phyloP scores from a whole-genome alignment of 1,139 yeast species.

The Candida pseudoviswanathii region DNA sequence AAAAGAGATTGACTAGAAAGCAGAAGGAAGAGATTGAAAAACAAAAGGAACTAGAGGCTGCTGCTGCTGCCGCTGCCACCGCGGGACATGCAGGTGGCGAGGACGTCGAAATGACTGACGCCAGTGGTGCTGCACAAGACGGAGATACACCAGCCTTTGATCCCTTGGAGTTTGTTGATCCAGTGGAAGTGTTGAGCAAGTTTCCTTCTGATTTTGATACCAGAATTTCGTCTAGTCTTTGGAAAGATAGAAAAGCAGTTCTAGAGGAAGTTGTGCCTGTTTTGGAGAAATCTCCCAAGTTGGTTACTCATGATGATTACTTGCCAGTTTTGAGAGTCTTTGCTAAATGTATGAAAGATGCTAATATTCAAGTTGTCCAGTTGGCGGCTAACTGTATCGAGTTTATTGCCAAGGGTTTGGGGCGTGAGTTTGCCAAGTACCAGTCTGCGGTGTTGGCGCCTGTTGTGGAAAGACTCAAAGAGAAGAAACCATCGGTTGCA shows the following conservation, averaged over 20 bases:
- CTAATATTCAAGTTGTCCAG: conserved; percentile 85
- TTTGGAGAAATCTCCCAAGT: conserved; percentile 52
- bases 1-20: conserved; percentile 55
- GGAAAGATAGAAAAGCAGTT: conserved; percentile 93
- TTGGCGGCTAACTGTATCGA: conserved; percentile 73
- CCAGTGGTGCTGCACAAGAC: conserved; percentile 23
- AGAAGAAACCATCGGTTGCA: conserved; percentile 77
- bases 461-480: conserved; percentile 81
- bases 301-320: conserved; percentile 54
- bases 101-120: conserved; percentile 44
- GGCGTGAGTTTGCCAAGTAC: conserved; percentile 54
- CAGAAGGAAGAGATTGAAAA: conserved; percentile 38
- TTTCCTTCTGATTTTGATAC: conserved; percentile 64
- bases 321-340: conserved; percentile 58
- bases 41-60: conserved; percentile 21
- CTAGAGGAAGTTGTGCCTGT: conserved; percentile 65
- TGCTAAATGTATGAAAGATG: conserved; percentile 83
- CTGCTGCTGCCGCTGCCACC: conserved; percentile 18
- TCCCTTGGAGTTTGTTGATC: conserved; percentile 43
- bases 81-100: conserved; percentile 19
- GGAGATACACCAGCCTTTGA: conserved; percentile 23
- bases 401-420: conserved; percentile 67
- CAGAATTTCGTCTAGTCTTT: conserved; percentile 62
- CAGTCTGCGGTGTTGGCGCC: conserved; percentile 57
- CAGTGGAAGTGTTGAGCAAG: conserved; percentile 61